Conservation (phyloP, 192 early-diverging fungal genomes). For the Podila horticola region DNA sequence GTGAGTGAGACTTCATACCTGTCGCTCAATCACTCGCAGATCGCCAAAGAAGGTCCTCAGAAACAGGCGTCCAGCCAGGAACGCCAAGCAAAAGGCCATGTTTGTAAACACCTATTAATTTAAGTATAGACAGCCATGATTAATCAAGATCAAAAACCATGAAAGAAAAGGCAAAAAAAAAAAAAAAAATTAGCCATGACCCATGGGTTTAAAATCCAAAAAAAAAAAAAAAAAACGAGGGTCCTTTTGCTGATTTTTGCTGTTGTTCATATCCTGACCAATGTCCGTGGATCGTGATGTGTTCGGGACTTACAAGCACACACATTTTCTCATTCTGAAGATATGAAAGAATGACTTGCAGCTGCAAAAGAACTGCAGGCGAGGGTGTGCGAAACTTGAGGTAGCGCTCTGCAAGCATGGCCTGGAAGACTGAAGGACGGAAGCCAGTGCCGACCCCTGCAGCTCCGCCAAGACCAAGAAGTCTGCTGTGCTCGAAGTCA, state of each 20-base stretch:
- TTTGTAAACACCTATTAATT: conserved; percentile 56
- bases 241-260: background rate
- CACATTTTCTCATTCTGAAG: conserved; percentile 59
- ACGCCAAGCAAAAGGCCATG: conserved; percentile 57
- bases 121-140: background rate
- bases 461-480: conserved; percentile 22
- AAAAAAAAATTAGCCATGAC: background rate
- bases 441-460: conserved; percentile 39
- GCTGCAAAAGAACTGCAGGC: conserved; percentile 31
- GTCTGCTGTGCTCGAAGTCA: conserved; percentile 20
- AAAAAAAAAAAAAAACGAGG: conserved; percentile 10
- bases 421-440: conserved; percentile 50
- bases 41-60: conserved; percentile 58
- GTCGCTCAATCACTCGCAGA: conserved; percentile 56
- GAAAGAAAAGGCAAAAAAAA: background rate
- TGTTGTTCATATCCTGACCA: background rate
- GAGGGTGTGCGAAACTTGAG: conserved; percentile 45
- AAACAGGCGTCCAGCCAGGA: conserved; percentile 53
- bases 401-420: conserved; percentile 49
- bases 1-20: conserved; percentile 29
- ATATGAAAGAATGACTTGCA: conserved; percentile 51
- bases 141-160: background rate
- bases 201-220: background rate
- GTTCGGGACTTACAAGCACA: conserved; percentile 47
- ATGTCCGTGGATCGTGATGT: background rate